These are phyloP conservation scores for Pyrus bretschneideri DNA, from an alignment of 306 rosid species.

Conservation along the genomic window DNA sequence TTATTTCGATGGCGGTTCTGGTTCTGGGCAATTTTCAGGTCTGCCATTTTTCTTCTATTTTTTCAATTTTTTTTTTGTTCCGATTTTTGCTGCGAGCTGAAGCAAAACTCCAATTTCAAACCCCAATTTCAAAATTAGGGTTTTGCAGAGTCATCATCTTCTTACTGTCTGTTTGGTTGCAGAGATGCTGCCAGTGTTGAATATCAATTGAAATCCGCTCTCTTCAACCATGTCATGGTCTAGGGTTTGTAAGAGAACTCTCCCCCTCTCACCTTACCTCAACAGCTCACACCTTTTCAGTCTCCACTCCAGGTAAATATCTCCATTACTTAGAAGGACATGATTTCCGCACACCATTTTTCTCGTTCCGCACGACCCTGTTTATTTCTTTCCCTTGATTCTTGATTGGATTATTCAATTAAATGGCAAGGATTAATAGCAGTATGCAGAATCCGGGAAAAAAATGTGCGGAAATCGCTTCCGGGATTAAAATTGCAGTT, in stretches of 20 bases:
- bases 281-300: constrained; percentile 18
- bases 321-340: not conserved
- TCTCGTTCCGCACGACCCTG: not conserved
- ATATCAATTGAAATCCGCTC: not conserved
- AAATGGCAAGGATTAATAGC: not conserved
- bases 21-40: no score
- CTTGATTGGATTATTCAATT: not conserved
- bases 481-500: not conserved
- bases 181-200: not conserved
- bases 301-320: not conserved
- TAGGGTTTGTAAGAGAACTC: constrained; percentile 35
- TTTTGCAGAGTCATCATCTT: not conserved
- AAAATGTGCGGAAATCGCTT: not conserved
- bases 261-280: constrained; percentile 24
- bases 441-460: not conserved
- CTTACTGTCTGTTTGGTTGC: not conserved
- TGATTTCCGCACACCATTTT: not conserved
- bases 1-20: no score
- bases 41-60: no score
- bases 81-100: not conserved
- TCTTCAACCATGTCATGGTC: constrained; percentile 47
- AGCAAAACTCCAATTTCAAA: not conserved
- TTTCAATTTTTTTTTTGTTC: not conserved
- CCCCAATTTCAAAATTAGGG: not conserved
- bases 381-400: not conserved